phyloP scores from a whole-genome alignment of 129 eudicot species.

The Escallonia herrerae region DNA sequence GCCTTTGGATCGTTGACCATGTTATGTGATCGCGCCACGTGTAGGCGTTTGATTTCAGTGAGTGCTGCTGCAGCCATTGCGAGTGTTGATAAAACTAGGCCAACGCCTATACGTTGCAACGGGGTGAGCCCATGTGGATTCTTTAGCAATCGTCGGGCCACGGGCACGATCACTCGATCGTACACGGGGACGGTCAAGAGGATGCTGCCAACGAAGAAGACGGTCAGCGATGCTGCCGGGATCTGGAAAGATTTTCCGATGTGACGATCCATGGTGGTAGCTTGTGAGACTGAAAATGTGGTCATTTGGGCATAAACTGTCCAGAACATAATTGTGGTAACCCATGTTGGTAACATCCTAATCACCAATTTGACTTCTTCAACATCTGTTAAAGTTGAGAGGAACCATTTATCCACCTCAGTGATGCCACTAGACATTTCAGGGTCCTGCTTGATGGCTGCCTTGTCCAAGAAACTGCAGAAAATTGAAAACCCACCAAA shows the following conservation, averaged over 20 bases:
- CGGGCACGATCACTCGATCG: constrained; percentile 52
- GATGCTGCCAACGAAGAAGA: constrained; percentile 63
- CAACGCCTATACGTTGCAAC: constrained; percentile 63
- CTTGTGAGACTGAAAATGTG: constrained; percentile 85
- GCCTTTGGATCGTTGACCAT: constrained; percentile 25
- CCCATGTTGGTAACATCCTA: constrained; percentile 85
- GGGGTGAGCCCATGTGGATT: constrained; percentile 76
- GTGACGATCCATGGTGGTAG: constrained; percentile 80
- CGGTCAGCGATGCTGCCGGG: constrained; percentile 74
- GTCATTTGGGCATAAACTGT: constrained; percentile 86
- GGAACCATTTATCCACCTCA: constrained; percentile 48
- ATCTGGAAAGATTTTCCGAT: constrained; percentile 54
- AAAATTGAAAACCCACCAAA: neutral
- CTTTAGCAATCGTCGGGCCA: constrained; percentile 25
- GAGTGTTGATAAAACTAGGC: constrained; percentile 44
- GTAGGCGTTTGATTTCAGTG: constrained; percentile 49
- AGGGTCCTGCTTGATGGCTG: constrained; percentile 49
- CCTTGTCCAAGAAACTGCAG: constrained; percentile 76
- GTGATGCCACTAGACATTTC: constrained; percentile 14
- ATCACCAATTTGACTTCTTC: constrained; percentile 79
- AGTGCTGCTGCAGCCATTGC: constrained; percentile 72
- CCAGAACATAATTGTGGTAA: constrained; percentile 72
- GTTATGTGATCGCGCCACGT: constrained; percentile 32
- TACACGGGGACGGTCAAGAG: constrained; percentile 68
- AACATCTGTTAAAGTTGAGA: constrained; percentile 69